Evolutionary conservation across 129 eudicot species (phyloP).

Genomic region (Flaveria sonorensis): DNA sequence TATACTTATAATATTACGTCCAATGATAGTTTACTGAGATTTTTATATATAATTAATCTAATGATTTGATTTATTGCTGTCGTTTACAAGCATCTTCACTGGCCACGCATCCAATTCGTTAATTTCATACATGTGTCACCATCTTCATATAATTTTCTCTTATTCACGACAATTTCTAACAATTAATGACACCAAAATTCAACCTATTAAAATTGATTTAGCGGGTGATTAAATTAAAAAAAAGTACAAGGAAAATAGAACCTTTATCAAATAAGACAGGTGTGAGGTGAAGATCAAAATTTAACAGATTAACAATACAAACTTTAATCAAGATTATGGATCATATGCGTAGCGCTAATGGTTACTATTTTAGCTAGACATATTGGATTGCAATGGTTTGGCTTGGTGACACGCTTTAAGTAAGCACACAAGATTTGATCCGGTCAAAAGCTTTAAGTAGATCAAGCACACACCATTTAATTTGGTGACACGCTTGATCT

Average conservation of each 20-base stretch:
- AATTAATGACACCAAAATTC: background rate
- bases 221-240: no score
- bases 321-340: background rate
- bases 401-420: background rate
- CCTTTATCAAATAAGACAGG: background rate
- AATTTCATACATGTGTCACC: constrained; percentile 26
- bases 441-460: no score
- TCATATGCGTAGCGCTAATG: background rate
- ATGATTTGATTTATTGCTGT: constrained; percentile 22
- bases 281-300: constrained; percentile 1
- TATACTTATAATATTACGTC: constrained; percentile 13
- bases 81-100: constrained; percentile 34
- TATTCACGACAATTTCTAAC: background rate
- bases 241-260: background rate
- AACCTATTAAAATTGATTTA: background rate
- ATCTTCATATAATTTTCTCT: constrained; percentile 26
- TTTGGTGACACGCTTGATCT: no score
- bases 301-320: background rate
- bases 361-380: background rate
- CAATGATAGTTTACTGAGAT: constrained; percentile 35
- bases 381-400: background rate
- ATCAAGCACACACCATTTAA: no score
- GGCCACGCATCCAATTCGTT: constrained; percentile 33
- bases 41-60: constrained; percentile 24
- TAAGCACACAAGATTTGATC: background rate